These are phyloP conservation scores for Solanum arcanum DNA, from an alignment of 257 asterid species.

Conservation along the genomic window DNA sequence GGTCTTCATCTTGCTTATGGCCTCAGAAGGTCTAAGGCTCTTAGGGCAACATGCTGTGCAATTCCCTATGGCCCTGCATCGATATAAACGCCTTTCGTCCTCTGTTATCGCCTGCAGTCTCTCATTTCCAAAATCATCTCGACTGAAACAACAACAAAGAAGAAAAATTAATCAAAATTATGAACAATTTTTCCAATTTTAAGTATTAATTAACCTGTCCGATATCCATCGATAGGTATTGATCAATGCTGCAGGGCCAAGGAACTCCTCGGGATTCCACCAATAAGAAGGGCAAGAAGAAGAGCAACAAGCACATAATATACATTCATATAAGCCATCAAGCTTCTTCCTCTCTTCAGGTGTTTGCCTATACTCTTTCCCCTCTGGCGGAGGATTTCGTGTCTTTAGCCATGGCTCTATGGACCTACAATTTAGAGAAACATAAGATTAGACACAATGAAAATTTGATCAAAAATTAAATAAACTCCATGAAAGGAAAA, in stretches of 20 bases:
- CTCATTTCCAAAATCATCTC: conserved; percentile 58
- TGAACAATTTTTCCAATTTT: too few relatives aligned
- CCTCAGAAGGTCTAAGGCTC: conserved; percentile 61
- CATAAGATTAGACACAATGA: too few relatives aligned
- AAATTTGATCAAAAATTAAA: too few relatives aligned
- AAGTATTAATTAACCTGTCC: conserved; percentile 41
- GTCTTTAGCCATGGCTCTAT: conserved; percentile 80
- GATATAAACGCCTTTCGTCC: conserved; percentile 28
- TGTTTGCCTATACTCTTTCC: conserved; percentile 47
- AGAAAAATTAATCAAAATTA: not conserved
- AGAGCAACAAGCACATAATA: conserved; percentile 67
- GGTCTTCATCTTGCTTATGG: conserved; percentile 61
- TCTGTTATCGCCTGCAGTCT: conserved; percentile 53
- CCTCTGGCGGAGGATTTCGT: conserved; percentile 35
- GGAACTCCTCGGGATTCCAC: conserved; percentile 81
- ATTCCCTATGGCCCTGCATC: conserved; percentile 66
- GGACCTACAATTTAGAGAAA: conserved; percentile 15
- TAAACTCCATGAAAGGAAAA: not conserved
- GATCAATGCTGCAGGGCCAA: conserved; percentile 57
- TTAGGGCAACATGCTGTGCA: conserved; percentile 56
- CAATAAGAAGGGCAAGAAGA: conserved; percentile 79
- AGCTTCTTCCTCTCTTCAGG: conserved; percentile 42
- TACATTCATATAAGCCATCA: conserved; percentile 70
- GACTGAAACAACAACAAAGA: conserved; percentile 11
- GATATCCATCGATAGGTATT: conserved; percentile 67